Evolutionary conservation across 306 rosid genomes (phyloP).

Genomic region (Dryas alaskensis): DNA sequence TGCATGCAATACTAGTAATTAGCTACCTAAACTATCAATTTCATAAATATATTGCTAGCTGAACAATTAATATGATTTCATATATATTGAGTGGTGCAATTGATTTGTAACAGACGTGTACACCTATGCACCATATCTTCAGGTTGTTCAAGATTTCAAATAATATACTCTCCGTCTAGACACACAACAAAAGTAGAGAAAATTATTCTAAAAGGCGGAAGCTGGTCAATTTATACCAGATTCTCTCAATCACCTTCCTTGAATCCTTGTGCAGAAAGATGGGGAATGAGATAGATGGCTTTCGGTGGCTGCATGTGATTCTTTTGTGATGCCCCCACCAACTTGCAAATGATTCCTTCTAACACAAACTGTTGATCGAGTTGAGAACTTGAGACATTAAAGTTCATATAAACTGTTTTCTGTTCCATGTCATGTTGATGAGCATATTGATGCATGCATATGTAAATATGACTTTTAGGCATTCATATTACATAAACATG

Average conservation of each 20-base stretch:
- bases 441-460: background rate
- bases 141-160: slow-evolving; percentile 23
- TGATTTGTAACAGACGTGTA: slow-evolving; percentile 32
- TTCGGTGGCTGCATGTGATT: slow-evolving; percentile 42
- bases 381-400: background rate
- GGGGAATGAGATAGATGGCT: slow-evolving; percentile 41
- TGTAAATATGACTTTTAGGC: background rate
- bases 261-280: slow-evolving; percentile 48
- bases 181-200: slow-evolving; percentile 34
- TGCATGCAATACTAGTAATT: slow-evolving; percentile 11
- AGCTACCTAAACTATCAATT: background rate
- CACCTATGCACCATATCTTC: slow-evolving; percentile 38
- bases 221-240: slow-evolving; percentile 55
- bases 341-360: slow-evolving; percentile 59
- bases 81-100: slow-evolving; percentile 22
- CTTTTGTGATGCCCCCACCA: slow-evolving; percentile 57
- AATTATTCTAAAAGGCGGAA: slow-evolving; percentile 9
- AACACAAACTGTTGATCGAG: slow-evolving; percentile 12
- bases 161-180: slow-evolving; percentile 18
- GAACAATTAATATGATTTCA: background rate
- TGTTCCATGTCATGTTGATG: slow-evolving; percentile 6
- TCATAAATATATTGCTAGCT: too few species aligned
- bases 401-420: background rate
- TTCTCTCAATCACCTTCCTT: slow-evolving; percentile 54
- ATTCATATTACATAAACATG: too few species aligned